Conservation (phyloP, 768 basidiomycete species). For the Leccinum arenicola region DNA sequence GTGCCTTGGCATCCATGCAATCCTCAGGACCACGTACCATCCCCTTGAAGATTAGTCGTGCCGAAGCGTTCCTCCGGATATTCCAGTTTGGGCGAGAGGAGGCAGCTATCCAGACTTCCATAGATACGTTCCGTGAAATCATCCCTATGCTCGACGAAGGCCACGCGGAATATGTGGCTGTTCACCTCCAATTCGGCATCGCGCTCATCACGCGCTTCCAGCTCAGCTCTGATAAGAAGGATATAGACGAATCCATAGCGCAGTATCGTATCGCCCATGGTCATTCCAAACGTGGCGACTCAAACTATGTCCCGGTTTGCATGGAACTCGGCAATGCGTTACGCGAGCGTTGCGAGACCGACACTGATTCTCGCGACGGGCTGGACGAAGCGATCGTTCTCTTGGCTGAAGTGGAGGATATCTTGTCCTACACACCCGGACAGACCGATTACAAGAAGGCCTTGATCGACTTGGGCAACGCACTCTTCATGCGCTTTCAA, state of each 20-base stretch:
- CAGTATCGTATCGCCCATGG: slow-evolving; percentile 12
- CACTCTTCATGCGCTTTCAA: slow-evolving; percentile 20
- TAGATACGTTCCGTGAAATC: slow-evolving; percentile 16
- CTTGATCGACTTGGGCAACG: slow-evolving; percentile 9
- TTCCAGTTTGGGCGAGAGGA: slow-evolving; percentile 9
- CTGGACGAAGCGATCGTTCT: slow-evolving; percentile 26
- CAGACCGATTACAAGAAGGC: slow-evolving; percentile 2
- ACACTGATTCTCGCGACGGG: not conserved
- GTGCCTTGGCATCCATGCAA: slow-evolving; percentile 5
- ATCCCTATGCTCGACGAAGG: slow-evolving; percentile 9
- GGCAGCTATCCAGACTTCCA: slow-evolving; percentile 5
- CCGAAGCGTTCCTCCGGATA: slow-evolving; percentile 13
- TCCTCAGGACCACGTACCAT: not conserved
- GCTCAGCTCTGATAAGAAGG: not conserved
- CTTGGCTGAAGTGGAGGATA: slow-evolving; percentile 18
- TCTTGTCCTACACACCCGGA: slow-evolving; percentile 3
- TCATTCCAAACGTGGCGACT: slow-evolving; percentile 7
- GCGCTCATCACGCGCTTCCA: slow-evolving; percentile 22
- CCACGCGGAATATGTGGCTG: slow-evolving; percentile 8
- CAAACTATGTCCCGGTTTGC: slow-evolving; percentile 8
- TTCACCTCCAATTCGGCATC: slow-evolving; percentile 11
- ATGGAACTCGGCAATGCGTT: slow-evolving; percentile 19
- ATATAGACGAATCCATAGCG: slow-evolving; percentile 26
- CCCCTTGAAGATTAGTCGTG: slow-evolving; percentile 13
- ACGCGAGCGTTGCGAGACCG: slow-evolving; percentile 10